Evolutionary conservation across 768 basidiomycete genomes (phyloP), one percentile per base, ranked within the genome.

Genomic region (Leccinum broughii): DNA sequence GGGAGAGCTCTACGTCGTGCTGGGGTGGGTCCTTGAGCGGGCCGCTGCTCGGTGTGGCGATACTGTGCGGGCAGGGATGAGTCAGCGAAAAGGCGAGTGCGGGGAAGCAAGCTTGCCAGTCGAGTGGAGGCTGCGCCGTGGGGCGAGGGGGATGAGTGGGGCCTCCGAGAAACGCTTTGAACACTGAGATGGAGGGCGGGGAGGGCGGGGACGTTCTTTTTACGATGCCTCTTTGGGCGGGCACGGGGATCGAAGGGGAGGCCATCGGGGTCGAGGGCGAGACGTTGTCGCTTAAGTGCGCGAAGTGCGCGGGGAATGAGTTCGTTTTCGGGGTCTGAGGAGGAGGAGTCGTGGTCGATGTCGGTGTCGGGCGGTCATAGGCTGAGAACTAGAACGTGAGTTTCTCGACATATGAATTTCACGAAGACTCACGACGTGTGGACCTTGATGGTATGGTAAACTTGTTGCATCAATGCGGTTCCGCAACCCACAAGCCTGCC

Each of bases 301-400:
- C 72, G 74, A 48, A 73, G 73, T 2, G 72, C 72, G 56, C 72
- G 72, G 41, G 72, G 72, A 0, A 73, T 73, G 60, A 73, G 72
- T 37, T 75, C 71, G 66, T 71, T 69, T 34, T 72, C 68, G 28
- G 60, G 62, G 63, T 70, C 69, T 4, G 58, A 59, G 10, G 63
- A 67, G 41, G 63, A 68, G 0, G 62, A 61, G 64, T 70, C 66
- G 30, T 62, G 61, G 34, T 64, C 68, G 51, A 37, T 48, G 48
- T 69, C 68, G n/a, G 58, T 62, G 51, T 69, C 17, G 15, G 15
- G 65, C 5, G 24, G 20, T 24, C 28, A 28, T 28, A 28, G 28
- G 28, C 28, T 28, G 28, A 28, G 28, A 28, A 28, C 28, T 28
- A 8, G 28, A 28, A 28, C 28, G 28, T 28, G 28, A 28, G 28